Evolutionary conservation across 371 early-diverging fungal genomes (phyloP).

Genomic region (Nematocida sp.): DNA sequence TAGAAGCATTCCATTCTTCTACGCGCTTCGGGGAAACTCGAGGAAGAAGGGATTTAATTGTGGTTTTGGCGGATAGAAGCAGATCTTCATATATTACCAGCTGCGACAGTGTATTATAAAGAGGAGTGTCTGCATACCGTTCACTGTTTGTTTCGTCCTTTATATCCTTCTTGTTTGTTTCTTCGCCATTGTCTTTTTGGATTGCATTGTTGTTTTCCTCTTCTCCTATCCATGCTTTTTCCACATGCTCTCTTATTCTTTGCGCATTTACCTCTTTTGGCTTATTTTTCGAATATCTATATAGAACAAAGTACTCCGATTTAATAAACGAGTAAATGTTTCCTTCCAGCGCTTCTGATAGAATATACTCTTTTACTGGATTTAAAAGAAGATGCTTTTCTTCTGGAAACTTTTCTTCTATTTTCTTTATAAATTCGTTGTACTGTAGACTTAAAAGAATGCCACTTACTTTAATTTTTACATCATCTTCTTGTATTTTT

Average conservation of each 20-base stretch:
- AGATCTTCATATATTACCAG: conserved; percentile 37
- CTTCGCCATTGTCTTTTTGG: no score
- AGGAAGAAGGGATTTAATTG: neutral
- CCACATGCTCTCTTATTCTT: neutral
- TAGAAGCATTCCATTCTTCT: conserved; percentile 16
- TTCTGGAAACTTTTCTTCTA: conserved; percentile 4
- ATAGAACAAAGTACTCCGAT: neutral
- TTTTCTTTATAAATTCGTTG: conserved; percentile 4
- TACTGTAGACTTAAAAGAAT: neutral
- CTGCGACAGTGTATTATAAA: conserved; percentile 18
- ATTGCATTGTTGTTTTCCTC: no score
- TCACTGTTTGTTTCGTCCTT: neutral
- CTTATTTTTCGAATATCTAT: conserved; percentile 14
- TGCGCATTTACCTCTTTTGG: neutral
- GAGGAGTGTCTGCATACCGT: neutral
- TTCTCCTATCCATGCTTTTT: neutral
- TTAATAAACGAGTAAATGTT: neutral
- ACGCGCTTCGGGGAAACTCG: neutral
- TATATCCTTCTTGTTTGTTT: neutral
- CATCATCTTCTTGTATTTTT: neutral
- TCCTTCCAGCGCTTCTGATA: neutral
- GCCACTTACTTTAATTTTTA: conserved; percentile 4
- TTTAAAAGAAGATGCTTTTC: neutral
- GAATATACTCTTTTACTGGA: neutral
- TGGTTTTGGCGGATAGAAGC: conserved; percentile 1